Percentiles rank a stretch among this genome's conserved stretches.
Conservation (phyloP, 1,284 basidiomycete species). For the Rhodotorula sp. region DNA sequence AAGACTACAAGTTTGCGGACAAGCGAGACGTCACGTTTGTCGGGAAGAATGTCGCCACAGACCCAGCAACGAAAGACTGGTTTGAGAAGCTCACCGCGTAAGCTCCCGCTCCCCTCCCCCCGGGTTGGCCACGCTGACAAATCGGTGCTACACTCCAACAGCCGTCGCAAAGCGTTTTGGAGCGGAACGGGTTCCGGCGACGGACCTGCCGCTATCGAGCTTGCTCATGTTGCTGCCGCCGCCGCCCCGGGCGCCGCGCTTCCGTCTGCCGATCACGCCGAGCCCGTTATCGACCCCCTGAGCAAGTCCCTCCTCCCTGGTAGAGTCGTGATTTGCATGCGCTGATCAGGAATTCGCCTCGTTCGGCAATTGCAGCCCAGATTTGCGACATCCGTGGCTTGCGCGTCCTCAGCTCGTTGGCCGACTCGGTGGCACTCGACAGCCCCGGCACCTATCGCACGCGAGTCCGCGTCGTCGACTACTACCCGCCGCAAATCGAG, state of each 20-base stretch:
- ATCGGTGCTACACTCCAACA: background rate
- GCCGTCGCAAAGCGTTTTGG: slow-evolving; percentile 8
- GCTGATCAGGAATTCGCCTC: background rate
- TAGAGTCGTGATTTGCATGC: background rate
- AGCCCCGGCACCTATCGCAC: slow-evolving; percentile 9
- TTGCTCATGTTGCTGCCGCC: too few species aligned
- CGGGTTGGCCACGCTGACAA: background rate
- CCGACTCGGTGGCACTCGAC: background rate
- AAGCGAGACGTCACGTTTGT: slow-evolving; percentile 11
- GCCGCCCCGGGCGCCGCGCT: too few species aligned
- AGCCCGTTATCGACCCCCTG: slow-evolving; percentile 2
- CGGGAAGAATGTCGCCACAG: fast-evolving
- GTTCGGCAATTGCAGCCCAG: background rate
- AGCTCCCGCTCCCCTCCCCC: background rate
- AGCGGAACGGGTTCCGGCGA: background rate
- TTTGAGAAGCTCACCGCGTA: background rate
- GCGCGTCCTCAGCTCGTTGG: background rate
- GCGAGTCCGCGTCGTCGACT: slow-evolving; percentile 12
- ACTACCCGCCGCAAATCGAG: slow-evolving; percentile 1
- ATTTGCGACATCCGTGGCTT: background rate
- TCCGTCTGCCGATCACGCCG: background rate
- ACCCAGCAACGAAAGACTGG: background rate
- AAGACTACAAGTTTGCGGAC: slow-evolving; percentile 10
- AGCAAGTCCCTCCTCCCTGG: background rate
- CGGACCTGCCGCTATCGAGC: background rate